Evolutionary conservation across 306 rosid species (phyloP), one percentile per base, ranked within the genome.

Genomic region (Parietaria judaica): DNA sequence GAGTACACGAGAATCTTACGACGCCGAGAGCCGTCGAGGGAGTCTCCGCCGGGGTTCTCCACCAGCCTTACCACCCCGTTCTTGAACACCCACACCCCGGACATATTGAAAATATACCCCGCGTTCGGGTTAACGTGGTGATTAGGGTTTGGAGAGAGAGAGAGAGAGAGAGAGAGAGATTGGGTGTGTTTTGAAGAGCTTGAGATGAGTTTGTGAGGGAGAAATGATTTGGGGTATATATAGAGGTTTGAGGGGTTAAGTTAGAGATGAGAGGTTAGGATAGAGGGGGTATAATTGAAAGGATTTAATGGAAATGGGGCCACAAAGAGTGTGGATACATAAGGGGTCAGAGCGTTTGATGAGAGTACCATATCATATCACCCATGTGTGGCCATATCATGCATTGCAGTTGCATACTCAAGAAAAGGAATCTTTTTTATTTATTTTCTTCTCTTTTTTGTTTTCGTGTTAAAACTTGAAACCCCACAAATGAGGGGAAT

Each of bases 1-100:
- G 72, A 76, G 81, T 88, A 87, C 49, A 94, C 87, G 39, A 94
- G 64, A 70, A 86, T 89, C 70, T 82, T 94, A 2, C 95, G 76
- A 56, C 81, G 71, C 13, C 51, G 15, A 61, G 70, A 7, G 67
- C 84, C 74, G 0, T 69, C 73, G 45, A 46, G 9, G 0, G 85
- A 63, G 14, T 80, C 92, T 0, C 75, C 77, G 0, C 86, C 94
- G 0, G 81, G 94, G 46, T 90, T 87, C 68, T 94, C 99, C 53
- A 88, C 90, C 35, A 94, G 76, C 41, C 95, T 74, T 16, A 88
- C 78, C 47, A 94, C 95, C 3, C 95, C 94, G 76, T 94, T 84
- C 74, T 75, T 84, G 95, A 88, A 88, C 4, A 88, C 86, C 99
- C 99, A 88, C 46, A 94, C 97, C 44, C 99, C 99, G 0, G 99